A percentile compares a stretch with the other conserved stretches of the same genome.
phyloP scores from a whole-genome alignment of 352 stramenopile species.

The Aphanomyces astaci region DNA sequence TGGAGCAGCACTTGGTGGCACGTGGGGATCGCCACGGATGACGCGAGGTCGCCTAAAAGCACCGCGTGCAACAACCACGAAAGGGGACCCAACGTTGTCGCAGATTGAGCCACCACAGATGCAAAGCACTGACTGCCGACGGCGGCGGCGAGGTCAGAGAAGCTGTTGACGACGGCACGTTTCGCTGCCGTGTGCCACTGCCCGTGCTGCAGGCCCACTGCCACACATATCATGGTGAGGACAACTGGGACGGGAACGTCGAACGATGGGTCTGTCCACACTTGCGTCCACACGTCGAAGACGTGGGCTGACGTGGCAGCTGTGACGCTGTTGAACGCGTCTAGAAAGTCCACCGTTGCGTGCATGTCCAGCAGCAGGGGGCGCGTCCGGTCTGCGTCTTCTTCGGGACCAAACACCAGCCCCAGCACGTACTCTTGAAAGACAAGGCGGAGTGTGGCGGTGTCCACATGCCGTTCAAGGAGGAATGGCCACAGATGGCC shows the following conservation, averaged over 20 bases:
- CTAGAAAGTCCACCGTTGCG: not conserved
- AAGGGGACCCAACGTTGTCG: not conserved
- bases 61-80: not conserved
- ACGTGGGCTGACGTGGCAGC: not conserved
- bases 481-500: constrained; percentile 53
- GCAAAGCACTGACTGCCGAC: not conserved
- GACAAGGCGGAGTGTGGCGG: constrained; percentile 28
- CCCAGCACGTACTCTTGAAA: constrained; percentile 33
- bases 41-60: not conserved
- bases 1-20: not conserved
- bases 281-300: not conserved
- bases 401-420: constrained; percentile 39
- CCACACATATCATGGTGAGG: constrained; percentile 1
- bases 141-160: not conserved
- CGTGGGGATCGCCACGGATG: not conserved
- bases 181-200: not conserved
- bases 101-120: not conserved
- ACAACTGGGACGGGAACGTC: not conserved
- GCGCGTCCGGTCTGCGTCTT: not conserved
- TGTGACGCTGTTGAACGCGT: not conserved
- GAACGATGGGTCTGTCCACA: not conserved
- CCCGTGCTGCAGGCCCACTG: not conserved
- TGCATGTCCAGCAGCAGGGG: not conserved
- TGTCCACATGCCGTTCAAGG: constrained; percentile 32
- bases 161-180: not conserved